Percentiles rank a stretch among this genome's conserved stretches.
These are phyloP conservation scores for Noccaea caerulescens DNA, from an alignment of 345 rosid species.

Conservation along the genomic window DNA sequence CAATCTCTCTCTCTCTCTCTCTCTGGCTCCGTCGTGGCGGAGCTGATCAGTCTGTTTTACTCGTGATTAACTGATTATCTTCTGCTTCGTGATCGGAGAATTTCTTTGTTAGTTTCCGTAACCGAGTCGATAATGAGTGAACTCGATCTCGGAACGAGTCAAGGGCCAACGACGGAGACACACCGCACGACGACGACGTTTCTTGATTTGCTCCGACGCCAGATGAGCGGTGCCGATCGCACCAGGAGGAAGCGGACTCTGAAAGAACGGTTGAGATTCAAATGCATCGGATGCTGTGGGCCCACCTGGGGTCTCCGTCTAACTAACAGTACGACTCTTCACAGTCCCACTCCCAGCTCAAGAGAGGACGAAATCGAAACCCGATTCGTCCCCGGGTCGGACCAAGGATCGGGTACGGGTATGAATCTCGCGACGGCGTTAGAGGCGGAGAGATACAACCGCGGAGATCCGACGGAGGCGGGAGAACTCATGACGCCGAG, in stretches of 20 bases:
- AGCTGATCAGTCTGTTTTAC: slow-evolving; percentile 13
- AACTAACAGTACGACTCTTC: slow-evolving; percentile 33
- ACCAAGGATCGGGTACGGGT: slow-evolving; percentile 41
- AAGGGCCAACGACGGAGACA: slow-evolving; percentile 46
- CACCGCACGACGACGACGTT: slow-evolving; percentile 52
- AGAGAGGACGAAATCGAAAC: slow-evolving; percentile 43
- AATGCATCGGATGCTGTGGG: slow-evolving; percentile 74
- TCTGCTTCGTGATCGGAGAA: background rate
- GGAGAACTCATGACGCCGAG: slow-evolving; percentile 50
- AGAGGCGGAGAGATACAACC: slow-evolving; percentile 73
- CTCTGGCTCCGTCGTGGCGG: slow-evolving; percentile 8
- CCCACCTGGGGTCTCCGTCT: slow-evolving; percentile 59
- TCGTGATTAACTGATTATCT: background rate
- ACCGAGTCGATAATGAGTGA: slow-evolving; percentile 53
- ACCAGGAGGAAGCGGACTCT: slow-evolving; percentile 54
- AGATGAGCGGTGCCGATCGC: slow-evolving; percentile 58
- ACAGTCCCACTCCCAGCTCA: slow-evolving; percentile 42
- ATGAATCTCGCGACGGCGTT: slow-evolving; percentile 93
- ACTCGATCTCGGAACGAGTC: slow-evolving; percentile 51
- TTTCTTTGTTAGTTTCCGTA: background rate
- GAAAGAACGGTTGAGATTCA: slow-evolving; percentile 69
- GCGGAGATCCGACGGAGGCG: slow-evolving; percentile 38
- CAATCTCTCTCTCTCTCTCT: slow-evolving; percentile 15
- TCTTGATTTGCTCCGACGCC: slow-evolving; percentile 55
- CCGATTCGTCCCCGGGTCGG: slow-evolving; percentile 14